phyloP scores from a whole-genome alignment of 2,329 filamentous ascomycete genomes.

The Aspergillus pseudotamarii region DNA sequence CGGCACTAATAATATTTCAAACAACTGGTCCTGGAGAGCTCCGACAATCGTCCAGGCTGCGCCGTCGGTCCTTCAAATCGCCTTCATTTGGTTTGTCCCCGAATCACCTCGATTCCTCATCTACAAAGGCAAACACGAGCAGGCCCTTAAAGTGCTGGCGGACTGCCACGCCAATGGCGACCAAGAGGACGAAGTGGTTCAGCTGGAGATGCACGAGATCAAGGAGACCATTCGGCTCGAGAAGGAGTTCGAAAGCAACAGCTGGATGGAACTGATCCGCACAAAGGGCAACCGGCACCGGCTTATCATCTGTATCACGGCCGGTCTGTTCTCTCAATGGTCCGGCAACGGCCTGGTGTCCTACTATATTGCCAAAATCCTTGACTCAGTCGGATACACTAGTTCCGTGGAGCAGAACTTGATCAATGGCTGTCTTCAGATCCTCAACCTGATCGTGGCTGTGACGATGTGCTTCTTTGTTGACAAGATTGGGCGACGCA shows the following conservation, averaged over 20 bases:
- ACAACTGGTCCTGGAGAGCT: slow-evolving; percentile 50
- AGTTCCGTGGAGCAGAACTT: slow-evolving; percentile 40
- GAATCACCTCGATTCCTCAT: slow-evolving; percentile 62
- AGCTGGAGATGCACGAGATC: slow-evolving; percentile 40
- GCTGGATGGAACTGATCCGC: slow-evolving; percentile 45
- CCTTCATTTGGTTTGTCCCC: slow-evolving; percentile 64
- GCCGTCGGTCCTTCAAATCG: slow-evolving; percentile 58
- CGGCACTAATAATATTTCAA: slow-evolving; percentile 41
- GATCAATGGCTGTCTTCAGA: slow-evolving; percentile 47
- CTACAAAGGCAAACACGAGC: slow-evolving; percentile 32
- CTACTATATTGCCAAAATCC: slow-evolving; percentile 44
- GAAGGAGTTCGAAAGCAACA: slow-evolving; percentile 50
- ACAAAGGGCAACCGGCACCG: slow-evolving; percentile 58
- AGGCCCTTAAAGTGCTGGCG: slow-evolving; percentile 33
- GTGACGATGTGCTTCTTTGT: slow-evolving; percentile 42
- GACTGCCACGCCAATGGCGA: slow-evolving; percentile 47
- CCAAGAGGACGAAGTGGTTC: slow-evolving; percentile 34
- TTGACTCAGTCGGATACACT: slow-evolving; percentile 42
- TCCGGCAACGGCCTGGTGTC: slow-evolving; percentile 53
- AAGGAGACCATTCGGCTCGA: slow-evolving; percentile 48
- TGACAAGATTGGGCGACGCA: slow-evolving; percentile 47
- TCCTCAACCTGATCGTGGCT: slow-evolving; percentile 44
- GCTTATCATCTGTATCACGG: slow-evolving; percentile 55
- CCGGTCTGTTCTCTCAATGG: slow-evolving; percentile 62
- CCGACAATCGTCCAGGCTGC: slow-evolving; percentile 62